Conservation (phyloP, 305 asterid genomes). For the Fraxinus nigra region DNA sequence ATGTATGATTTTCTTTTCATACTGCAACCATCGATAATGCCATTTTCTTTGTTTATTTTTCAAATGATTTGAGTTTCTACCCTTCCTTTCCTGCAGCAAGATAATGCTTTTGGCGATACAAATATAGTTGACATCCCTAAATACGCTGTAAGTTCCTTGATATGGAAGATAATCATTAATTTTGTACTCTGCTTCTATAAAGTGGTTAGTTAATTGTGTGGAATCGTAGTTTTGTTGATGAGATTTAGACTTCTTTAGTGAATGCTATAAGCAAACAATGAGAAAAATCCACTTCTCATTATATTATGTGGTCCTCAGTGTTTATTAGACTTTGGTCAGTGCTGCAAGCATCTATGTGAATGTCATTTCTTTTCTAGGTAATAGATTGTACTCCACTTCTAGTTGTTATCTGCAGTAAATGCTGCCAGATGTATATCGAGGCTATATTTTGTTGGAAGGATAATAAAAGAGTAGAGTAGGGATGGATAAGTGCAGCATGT, state of each 20-base stretch:
- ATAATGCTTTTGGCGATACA: constrained; percentile 26
- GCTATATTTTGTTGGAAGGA: background rate
- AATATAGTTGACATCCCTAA: constrained; percentile 58
- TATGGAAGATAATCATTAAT: background rate
- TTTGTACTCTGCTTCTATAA: background rate
- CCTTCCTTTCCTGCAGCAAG: constrained; percentile 41
- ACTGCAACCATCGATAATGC: background rate
- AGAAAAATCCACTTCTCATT: background rate
- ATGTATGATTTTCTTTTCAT: background rate
- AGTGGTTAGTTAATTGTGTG: background rate
- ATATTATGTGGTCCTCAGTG: background rate
- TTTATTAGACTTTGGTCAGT: background rate
- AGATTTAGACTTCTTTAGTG: background rate
- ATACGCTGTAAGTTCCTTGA: constrained; percentile 75
- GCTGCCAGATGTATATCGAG: background rate
- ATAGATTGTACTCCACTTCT: background rate
- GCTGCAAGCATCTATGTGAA: background rate
- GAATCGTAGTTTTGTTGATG: background rate
- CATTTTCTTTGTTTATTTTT: constrained; percentile 20
- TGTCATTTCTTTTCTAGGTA: background rate
- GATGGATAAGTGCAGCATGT: background rate
- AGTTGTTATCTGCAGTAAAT: background rate
- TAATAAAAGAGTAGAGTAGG: background rate
- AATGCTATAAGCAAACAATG: background rate
- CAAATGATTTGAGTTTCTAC: constrained; percentile 9